A percentile compares a stretch with the other conserved stretches of the same genome.
phyloP scores from a whole-genome alignment of 2,329 filamentous ascomycete species.

The Exophiala mesophila region DNA sequence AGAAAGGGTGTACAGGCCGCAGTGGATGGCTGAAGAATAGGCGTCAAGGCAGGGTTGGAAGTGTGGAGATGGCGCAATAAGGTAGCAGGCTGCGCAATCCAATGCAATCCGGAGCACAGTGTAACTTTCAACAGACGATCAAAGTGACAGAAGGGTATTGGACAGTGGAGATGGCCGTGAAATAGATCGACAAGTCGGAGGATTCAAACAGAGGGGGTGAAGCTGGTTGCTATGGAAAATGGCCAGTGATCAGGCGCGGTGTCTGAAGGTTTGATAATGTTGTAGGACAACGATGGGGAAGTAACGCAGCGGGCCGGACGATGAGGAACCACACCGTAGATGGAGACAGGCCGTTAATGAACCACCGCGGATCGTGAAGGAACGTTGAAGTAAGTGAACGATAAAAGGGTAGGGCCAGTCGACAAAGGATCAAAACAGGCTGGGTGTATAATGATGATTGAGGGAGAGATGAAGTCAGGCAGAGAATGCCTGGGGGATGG shows the following conservation, averaged over 20 bases:
- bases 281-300: neutral
- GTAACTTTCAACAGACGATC: constrained; percentile 5
- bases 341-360: neutral
- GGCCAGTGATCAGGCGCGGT: neutral
- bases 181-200: neutral
- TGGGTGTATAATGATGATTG: neutral
- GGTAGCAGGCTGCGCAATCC: constrained; percentile 15
- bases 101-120: constrained; percentile 3
- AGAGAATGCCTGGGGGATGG: neutral
- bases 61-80: constrained; percentile 24
- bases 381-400: no score
- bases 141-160: constrained; percentile 7
- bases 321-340: neutral
- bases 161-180: neutral
- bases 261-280: neutral
- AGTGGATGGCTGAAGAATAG: constrained; percentile 14
- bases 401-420: no score
- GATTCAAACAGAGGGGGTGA: no score
- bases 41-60: constrained; percentile 16
- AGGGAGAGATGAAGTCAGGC: neutral
- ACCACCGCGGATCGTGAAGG: no score
- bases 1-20: no score
- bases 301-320: neutral
- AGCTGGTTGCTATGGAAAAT: neutral
- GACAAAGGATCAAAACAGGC: neutral